Evolutionary conservation across 768 basidiomycete species (phyloP), one percentile per base, ranked within the genome.

Genomic region (Dentipellis fragilis): DNA sequence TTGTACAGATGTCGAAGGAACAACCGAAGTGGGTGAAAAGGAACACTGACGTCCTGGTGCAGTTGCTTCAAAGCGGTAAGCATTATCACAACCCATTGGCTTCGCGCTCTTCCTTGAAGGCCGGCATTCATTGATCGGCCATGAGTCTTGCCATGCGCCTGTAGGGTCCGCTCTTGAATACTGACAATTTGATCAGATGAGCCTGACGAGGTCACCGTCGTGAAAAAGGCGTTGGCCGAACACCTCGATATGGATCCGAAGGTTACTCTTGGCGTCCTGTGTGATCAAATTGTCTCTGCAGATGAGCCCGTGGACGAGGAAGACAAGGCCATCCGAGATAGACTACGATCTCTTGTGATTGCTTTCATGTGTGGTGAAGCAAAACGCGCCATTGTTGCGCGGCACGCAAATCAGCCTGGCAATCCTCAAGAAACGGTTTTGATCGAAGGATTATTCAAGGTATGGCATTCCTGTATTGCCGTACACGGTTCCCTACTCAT

Each of bases 11-110:
- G 11, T 79, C 77, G 38, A 66, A 60, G 22, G 74, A 73, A 54
- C 74, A 81, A 55, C 72, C 64, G 49, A 81, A 77, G 62, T 82
- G 79, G 78, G 73, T 87, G 51, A 83, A 81, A 66, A 71, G 86
- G 60, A 88, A 88, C 65, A 80, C 81, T 3, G 86, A 88, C 67
- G 86, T 88, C 2, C 71, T 88, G 17, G 73, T 88, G n/a, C 86
- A 88, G 59, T 68, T 88, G 14, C 73, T 88, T 9, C 87, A 87
- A 65, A 84, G 83, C 60, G 85, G 85, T 87, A 64, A 67, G 83
- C 54, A 42, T 3, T 3, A 14, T 14, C 14, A 14, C 14, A 3
- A 9, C 40, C 3, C 40, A 14, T 19, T 34, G 29, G 3, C 29
- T 29, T 29, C 29, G 29, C 29, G 29, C 29, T 29, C 29, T 29